Evolutionary conservation across 2,329 filamentous ascomycete genomes (phyloP).

Genomic region (Niveomyces coronatus): DNA sequence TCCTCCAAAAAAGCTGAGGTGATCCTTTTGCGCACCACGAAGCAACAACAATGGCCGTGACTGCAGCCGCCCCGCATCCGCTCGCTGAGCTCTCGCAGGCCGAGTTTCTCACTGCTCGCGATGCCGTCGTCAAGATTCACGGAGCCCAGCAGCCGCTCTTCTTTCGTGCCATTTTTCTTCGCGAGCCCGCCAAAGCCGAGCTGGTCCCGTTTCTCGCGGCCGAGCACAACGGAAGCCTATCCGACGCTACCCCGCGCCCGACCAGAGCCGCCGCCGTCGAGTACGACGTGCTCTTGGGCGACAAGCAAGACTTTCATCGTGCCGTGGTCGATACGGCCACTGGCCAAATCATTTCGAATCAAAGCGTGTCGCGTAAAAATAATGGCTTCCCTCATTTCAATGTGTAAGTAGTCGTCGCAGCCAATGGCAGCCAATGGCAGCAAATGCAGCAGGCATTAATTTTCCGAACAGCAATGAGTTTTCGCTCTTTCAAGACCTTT

Average conservation of each 20-base stretch:
- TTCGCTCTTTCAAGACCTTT: conserved; percentile 27
- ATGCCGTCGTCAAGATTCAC: conserved; percentile 29
- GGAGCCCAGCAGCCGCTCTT: conserved; percentile 17
- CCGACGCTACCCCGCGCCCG: conserved; percentile 31
- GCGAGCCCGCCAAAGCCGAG: conserved; percentile 51
- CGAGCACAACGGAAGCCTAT: conserved; percentile 42
- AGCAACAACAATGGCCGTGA: conserved; percentile 8
- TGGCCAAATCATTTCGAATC: conserved; percentile 19
- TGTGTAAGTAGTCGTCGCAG: conserved; percentile 14
- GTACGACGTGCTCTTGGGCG: conserved; percentile 29
- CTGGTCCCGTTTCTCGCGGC: conserved; percentile 51
- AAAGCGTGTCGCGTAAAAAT: conserved; percentile 13
- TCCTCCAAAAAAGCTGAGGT: too few relatives aligned
- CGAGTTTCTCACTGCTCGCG: conserved; percentile 39
- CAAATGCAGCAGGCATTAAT: neutral
- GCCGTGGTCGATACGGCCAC: conserved; percentile 28
- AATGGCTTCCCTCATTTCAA: conserved; percentile 28
- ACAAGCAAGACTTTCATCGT: conserved; percentile 24
- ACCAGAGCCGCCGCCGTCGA: conserved; percentile 36
- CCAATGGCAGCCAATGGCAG: too few relatives aligned
- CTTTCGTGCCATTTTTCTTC: conserved; percentile 51
- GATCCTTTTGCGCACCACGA: too few relatives aligned
- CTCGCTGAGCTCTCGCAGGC: conserved; percentile 37
- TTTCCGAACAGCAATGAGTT: conserved; percentile 26
- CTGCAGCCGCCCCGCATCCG: conserved; percentile 25